Base-by-base conservation (phyloP, 2,329 filamentous ascomycete species). In the Hypoxylon sp. region DNA sequence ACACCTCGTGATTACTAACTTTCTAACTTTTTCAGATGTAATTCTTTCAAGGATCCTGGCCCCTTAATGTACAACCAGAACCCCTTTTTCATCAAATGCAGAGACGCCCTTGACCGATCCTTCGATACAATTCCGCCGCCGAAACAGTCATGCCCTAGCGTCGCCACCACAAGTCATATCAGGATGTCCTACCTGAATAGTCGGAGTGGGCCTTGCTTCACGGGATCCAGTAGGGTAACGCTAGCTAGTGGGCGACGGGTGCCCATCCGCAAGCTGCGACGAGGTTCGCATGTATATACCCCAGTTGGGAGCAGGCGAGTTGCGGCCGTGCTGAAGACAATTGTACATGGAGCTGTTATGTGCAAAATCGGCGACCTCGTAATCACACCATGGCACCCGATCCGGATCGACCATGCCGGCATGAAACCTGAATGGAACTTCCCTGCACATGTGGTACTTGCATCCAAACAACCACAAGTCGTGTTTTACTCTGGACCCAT, bases 371-470 rank as follows among this genome's bases (percentile, higher is more conserved):
- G 81, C 1, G 68, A 73, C 2, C 78, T 90, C 6, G 74, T 85
- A 5, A 83, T 90, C 29, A 90, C 88, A 24, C 84, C 85, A 0
- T 90, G 87, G 86, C 89, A 91, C 73, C 88, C 88, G 0, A 76
- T 91, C 2, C 81, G 78, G 0, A 52, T 74, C 1, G 77, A 81
- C 19, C 39, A 47, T 35, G n/a, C 11, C 11, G 77, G 65, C 33
- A 29, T 17, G 24, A 17, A 17, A 8, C 66, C 73, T 14, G 74
- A 77, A 2, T 89, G 86, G 86, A 70, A 65, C 0, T 88, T 87
- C 69, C 87, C 87, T 0, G 80, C 75, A 0, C 67, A 82, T 0
- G 71, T 83, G 1, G 75, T 80, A 0, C 70, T 76, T 0, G 56
- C 72, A 1, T 68, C 70, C 5, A 77, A 82, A 4, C 44, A 60